phyloP scores from a whole-genome alignment of 192 early-diverging fungal species.

The Backusella morwellensis region DNA sequence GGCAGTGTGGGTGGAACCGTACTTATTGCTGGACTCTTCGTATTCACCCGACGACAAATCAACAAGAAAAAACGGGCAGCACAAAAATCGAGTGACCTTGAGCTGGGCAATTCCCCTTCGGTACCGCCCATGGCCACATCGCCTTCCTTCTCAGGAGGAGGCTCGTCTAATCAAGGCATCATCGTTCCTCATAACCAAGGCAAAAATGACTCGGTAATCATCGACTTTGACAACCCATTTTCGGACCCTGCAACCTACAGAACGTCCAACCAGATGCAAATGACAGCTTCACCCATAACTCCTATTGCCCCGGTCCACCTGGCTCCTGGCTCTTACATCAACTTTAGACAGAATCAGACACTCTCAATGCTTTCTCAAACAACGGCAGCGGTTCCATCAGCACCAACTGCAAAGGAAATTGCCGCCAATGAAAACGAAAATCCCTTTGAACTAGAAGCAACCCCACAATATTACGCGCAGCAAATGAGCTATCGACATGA shows the following conservation, averaged over 20 bases:
- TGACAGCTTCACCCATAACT: background rate
- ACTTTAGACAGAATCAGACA: background rate
- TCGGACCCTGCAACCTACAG: background rate
- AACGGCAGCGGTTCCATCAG: slow-evolving; percentile 9
- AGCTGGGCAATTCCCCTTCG: background rate
- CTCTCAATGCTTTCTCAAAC: slow-evolving; percentile 1
- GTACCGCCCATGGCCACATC: no score
- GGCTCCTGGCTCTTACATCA: background rate
- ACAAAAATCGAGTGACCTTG: background rate
- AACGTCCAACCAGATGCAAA: no score
- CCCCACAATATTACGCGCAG: background rate
- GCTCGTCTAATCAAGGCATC: background rate
- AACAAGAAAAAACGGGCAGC: background rate
- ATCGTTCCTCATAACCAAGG: background rate
- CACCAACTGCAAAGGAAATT: slow-evolving; percentile 19
- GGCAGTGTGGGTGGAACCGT: slow-evolving; percentile 11
- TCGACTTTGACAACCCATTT: background rate
- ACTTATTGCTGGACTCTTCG: background rate
- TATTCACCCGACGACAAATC: background rate
- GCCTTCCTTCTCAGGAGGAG: background rate
- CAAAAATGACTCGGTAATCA: background rate
- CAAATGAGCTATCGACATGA: background rate
- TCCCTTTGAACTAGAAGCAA: background rate
- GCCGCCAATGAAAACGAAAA: background rate
- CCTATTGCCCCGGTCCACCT: background rate